A percentile compares a stretch with the other conserved stretches of the same genome.
Conservation (phyloP, 345 rosid genomes). For the Populus tremula region DNA sequence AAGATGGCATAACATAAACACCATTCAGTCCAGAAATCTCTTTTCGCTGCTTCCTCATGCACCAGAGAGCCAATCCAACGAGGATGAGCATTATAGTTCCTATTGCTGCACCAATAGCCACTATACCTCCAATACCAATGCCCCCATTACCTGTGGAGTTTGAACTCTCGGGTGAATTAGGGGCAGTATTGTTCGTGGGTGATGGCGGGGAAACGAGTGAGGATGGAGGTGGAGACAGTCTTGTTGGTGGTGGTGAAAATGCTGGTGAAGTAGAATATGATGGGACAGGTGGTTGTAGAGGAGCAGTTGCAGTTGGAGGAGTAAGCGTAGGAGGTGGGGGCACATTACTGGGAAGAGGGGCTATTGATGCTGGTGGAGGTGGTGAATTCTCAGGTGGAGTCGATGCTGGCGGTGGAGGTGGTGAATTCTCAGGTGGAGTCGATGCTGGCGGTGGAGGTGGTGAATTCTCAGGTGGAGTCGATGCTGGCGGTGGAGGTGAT, state of each 20-base stretch:
- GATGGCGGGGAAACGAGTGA: slow-evolving; percentile 23
- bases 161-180: slow-evolving; percentile 34
- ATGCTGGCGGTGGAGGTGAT: slow-evolving; percentile 39
- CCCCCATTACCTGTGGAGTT: slow-evolving; percentile 25
- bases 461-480: slow-evolving; percentile 25
- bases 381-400: slow-evolving; percentile 29
- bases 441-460: slow-evolving; percentile 25
- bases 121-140: slow-evolving; percentile 40
- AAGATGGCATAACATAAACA: slow-evolving; percentile 65
- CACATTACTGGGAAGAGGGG: slow-evolving; percentile 24
- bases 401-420: slow-evolving; percentile 40
- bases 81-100: slow-evolving; percentile 57
- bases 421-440: slow-evolving; percentile 25
- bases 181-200: slow-evolving; percentile 25
- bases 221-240: slow-evolving; percentile 40
- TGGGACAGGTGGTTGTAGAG: slow-evolving; percentile 37
- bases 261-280: slow-evolving; percentile 36
- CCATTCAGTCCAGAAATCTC: slow-evolving; percentile 43
- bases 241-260: slow-evolving; percentile 36
- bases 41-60: slow-evolving; percentile 57
- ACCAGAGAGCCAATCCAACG: slow-evolving; percentile 54
- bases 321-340: slow-evolving; percentile 36
- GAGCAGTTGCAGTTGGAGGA: slow-evolving; percentile 24
- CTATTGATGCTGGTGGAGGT: slow-evolving; percentile 15
- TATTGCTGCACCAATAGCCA: slow-evolving; percentile 50